These are phyloP conservation scores for Chlorencoelia australis DNA, from an alignment of 2,329 filamentous ascomycete species.

Conservation along the genomic window DNA sequence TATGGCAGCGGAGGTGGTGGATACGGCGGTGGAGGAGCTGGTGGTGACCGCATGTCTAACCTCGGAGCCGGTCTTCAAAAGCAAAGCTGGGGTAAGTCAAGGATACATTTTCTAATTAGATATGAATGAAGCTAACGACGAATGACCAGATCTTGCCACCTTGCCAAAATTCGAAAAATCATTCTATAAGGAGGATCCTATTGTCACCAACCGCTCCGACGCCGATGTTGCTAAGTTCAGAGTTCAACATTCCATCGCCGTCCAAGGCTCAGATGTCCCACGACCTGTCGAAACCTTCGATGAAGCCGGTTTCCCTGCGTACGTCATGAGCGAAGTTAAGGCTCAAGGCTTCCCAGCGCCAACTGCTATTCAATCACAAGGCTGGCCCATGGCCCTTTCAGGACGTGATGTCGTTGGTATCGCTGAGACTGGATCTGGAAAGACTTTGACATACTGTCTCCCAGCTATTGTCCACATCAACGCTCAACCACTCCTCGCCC, in stretches of 20 bases:
- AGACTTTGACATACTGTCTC: constrained; percentile 96
- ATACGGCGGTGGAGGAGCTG: constrained; percentile 45
- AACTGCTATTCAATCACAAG: constrained; percentile 94
- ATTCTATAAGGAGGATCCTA: constrained; percentile 93
- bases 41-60: constrained; percentile 88
- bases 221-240: constrained; percentile 85
- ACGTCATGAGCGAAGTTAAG: constrained; percentile 98
- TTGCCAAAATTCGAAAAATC: constrained; percentile 98
- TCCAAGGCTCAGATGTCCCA: constrained; percentile 72
- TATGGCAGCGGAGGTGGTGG: constrained; percentile 30
- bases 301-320: constrained; percentile 91
- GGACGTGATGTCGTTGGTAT: constrained; percentile 98
- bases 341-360: constrained; percentile 89
- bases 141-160: constrained; percentile 64
- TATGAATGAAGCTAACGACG: too few relatives aligned
- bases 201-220: constrained; percentile 62
- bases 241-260: constrained; percentile 71
- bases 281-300: constrained; percentile 96
- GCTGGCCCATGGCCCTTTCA: constrained; percentile 97
- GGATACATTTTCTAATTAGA: too few relatives aligned
- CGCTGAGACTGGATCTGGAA: constrained; percentile 97
- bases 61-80: constrained; percentile 81
- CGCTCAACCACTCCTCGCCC: constrained; percentile 89
- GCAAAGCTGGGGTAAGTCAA: constrained; percentile 70
- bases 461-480: constrained; percentile 99